phyloP scores from a whole-genome alignment of 345 rosid genomes.

The Hibiscus tridactylites region DNA sequence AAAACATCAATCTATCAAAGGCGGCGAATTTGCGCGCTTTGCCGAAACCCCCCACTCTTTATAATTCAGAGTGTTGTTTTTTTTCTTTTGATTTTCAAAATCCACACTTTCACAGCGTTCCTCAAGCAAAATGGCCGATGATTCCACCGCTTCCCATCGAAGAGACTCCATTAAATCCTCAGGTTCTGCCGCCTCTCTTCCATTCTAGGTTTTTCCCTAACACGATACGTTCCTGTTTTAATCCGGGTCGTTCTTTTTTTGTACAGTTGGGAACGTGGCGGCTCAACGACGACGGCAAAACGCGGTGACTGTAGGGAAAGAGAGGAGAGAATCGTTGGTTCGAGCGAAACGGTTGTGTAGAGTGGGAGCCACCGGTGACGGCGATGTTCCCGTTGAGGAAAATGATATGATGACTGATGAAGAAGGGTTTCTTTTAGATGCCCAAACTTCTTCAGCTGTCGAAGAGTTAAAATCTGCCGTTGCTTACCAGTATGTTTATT shows the following conservation, averaged over 20 bases:
- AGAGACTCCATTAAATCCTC: slow-evolving; percentile 73
- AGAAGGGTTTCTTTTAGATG: slow-evolving; percentile 63
- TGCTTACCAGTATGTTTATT: slow-evolving; percentile 51
- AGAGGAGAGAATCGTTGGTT: slow-evolving; percentile 74
- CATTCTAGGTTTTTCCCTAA: slow-evolving; percentile 9
- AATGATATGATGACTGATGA: slow-evolving; percentile 74
- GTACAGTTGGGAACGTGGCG: slow-evolving; percentile 64
- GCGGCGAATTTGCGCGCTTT: slow-evolving; percentile 27
- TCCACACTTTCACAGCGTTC: background rate
- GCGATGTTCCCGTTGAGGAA: slow-evolving; percentile 33
- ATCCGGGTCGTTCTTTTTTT: background rate
- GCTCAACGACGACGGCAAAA: slow-evolving; percentile 79
- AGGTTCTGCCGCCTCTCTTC: slow-evolving; percentile 27
- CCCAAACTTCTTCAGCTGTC: slow-evolving; percentile 56
- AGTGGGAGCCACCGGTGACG: slow-evolving; percentile 51
- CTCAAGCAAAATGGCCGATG: slow-evolving; percentile 51
- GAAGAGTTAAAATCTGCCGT: slow-evolving; percentile 70
- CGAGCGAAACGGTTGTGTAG: slow-evolving; percentile 83
- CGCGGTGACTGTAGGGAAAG: slow-evolving; percentile 84
- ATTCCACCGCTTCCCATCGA: slow-evolving; percentile 36
- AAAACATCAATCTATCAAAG: background rate
- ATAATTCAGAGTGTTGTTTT: background rate
- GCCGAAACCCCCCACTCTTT: slow-evolving; percentile 3
- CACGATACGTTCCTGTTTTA: background rate
- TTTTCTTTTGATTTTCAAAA: background rate